Percentiles rank a stretch among this genome's conserved stretches.
These are phyloP conservation scores for Bjerkandera adusta DNA, from an alignment of 1,284 basidiomycete genomes.

Conservation along the genomic window DNA sequence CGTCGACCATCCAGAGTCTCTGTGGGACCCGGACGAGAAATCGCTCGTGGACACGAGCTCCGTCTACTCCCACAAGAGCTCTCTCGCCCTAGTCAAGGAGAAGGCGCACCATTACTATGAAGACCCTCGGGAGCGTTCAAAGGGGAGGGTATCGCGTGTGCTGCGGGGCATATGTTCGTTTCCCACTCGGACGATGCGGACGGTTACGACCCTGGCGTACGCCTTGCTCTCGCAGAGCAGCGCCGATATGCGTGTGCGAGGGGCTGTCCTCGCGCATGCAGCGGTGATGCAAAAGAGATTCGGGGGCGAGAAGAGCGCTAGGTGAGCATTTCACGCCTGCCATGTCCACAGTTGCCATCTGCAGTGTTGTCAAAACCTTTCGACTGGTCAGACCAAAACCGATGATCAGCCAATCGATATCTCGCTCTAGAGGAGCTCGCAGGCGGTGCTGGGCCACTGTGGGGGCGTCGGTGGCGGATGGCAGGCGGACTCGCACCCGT, in stretches of 20 bases:
- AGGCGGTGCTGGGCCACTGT: too few species aligned
- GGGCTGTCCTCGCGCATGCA: conserved; percentile 1
- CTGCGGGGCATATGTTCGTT: background rate
- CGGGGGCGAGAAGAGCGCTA: background rate
- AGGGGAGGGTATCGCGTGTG: background rate
- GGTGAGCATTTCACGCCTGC: too few species aligned
- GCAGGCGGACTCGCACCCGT: too few species aligned
- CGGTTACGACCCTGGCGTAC: background rate
- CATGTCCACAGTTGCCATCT: too few species aligned
- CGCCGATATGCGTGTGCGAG: conserved; percentile 1
- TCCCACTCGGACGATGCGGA: background rate
- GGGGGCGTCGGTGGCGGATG: too few species aligned
- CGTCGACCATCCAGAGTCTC: background rate
- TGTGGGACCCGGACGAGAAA: background rate
- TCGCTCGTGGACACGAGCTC: background rate
- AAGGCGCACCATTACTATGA: background rate
- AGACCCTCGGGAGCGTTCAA: background rate
- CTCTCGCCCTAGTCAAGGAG: background rate
- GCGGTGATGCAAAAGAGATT: conserved; percentile 1
- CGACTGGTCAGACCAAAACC: too few species aligned
- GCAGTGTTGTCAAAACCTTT: too few species aligned
- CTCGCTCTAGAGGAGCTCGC: too few species aligned
- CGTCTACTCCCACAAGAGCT: background rate
- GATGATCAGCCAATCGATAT: too few species aligned
- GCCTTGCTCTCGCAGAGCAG: conserved; percentile 1